Percentiles rank a stretch among this genome's conserved stretches.
phyloP scores from a whole-genome alignment of 352 stramenopile genomes.

The Phytophthora agathidicida region DNA sequence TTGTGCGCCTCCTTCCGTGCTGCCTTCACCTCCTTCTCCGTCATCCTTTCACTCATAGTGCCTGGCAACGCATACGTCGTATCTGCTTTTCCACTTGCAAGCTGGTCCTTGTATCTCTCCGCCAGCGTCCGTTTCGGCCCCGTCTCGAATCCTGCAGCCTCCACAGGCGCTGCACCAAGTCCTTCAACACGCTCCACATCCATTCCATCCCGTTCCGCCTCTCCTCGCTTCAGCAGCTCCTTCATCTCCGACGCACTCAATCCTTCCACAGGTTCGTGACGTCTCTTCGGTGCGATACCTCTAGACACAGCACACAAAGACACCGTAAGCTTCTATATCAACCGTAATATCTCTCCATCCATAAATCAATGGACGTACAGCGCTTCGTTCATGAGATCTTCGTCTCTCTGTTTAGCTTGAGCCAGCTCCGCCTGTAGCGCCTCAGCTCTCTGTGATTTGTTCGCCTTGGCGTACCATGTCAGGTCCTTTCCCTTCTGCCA shows the following conservation, averaged over 20 bases:
- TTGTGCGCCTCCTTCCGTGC: constrained; percentile 62
- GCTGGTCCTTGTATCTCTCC: constrained; percentile 69
- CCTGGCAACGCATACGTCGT: constrained; percentile 71
- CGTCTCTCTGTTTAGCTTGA: constrained; percentile 81
- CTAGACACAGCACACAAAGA: constrained; percentile 29
- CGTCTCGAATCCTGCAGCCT: constrained; percentile 45
- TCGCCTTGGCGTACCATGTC: constrained; percentile 89
- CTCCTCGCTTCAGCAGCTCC: constrained; percentile 81
- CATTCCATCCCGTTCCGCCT: constrained; percentile 69
- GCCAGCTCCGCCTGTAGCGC: constrained; percentile 68
- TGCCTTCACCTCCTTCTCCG: constrained; percentile 54
- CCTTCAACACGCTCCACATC: constrained; percentile 87
- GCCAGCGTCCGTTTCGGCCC: constrained; percentile 71
- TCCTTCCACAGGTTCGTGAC: constrained; percentile 44
- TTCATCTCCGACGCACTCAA: constrained; percentile 87
- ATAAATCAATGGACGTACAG: constrained; percentile 50
- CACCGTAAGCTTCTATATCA: constrained; percentile 1
- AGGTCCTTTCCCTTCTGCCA: constrained; percentile 92
- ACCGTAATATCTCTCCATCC: not conserved
- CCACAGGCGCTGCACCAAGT: constrained; percentile 73
- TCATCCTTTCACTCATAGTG: constrained; percentile 30
- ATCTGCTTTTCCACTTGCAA: constrained; percentile 58
- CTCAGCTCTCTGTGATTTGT: constrained; percentile 53
- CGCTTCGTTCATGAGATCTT: constrained; percentile 91
- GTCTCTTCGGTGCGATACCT: constrained; percentile 66